Evolutionary conservation across 257 asterid species (phyloP).

Genomic region (Solanum infundibuliforme): DNA sequence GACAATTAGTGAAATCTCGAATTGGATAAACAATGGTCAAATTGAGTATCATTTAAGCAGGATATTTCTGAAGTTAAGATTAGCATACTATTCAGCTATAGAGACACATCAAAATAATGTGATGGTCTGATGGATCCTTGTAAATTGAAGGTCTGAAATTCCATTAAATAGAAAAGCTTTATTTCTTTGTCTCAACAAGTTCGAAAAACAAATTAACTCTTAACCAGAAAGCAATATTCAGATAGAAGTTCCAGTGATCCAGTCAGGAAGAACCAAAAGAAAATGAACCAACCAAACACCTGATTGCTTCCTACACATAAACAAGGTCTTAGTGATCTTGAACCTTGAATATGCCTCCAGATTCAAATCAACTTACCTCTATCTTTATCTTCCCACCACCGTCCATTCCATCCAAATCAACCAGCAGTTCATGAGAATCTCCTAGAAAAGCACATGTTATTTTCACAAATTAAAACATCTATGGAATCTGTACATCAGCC

Average conservation of each 20-base stretch:
- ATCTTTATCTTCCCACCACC: constrained; percentile 94
- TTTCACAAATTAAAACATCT: background rate
- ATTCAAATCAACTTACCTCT: constrained; percentile 49
- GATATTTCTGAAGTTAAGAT: background rate
- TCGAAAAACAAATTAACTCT: background rate
- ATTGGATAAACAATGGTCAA: background rate
- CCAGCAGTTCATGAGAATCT: constrained; percentile 57
- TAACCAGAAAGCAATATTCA: background rate
- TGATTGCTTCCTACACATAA: background rate
- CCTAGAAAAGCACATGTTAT: constrained; percentile 45
- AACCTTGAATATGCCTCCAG: background rate
- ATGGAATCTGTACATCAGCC: background rate
- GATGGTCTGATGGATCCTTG: background rate
- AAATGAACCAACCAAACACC: background rate
- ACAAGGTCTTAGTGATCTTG: background rate
- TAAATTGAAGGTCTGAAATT: background rate
- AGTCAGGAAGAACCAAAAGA: background rate
- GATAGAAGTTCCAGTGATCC: background rate
- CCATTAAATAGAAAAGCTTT: background rate
- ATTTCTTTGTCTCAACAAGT: background rate
- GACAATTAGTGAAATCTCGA: background rate
- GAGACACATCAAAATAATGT: background rate
- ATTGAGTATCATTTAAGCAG: background rate
- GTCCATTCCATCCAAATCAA: constrained; percentile 97
- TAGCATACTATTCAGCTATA: too few relatives aligned